Percentiles rank a stretch among this genome's conserved stretches.
Evolutionary conservation across 257 asterid genomes (phyloP).

Genomic region (Verbascum thapsus): DNA sequence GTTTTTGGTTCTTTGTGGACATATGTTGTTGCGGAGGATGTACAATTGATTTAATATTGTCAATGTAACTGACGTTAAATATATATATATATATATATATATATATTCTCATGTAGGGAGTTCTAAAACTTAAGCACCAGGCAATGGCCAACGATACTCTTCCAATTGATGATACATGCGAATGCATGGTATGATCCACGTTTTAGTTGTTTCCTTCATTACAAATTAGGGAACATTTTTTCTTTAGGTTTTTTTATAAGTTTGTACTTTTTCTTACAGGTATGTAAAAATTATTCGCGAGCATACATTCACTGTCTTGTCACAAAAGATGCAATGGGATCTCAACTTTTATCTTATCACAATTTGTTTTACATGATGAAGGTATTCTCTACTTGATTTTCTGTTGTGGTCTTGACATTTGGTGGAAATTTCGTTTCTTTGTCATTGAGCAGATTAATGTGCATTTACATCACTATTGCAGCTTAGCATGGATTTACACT

Average conservation of each 20-base stretch:
- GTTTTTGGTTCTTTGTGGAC: too few species aligned
- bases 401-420: not conserved
- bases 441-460: slow-evolving; percentile 23
- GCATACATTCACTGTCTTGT: slow-evolving; percentile 94
- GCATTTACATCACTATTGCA: slow-evolving; percentile 44
- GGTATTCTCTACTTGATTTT: slow-evolving; percentile 38
- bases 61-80: not conserved
- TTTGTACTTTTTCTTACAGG: slow-evolving; percentile 47
- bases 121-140: slow-evolving; percentile 75
- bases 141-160: slow-evolving; percentile 86
- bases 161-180: slow-evolving; percentile 76
- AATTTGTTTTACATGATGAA: slow-evolving; percentile 90
- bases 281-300: slow-evolving; percentile 82
- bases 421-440: not conserved
- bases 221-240: not conserved
- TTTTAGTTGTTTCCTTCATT: slow-evolving; percentile 9
- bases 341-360: slow-evolving; percentile 92
- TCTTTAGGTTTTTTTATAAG: slow-evolving; percentile 8
- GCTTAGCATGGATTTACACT: slow-evolving; percentile 92
- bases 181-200: slow-evolving; percentile 72
- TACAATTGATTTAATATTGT: not conserved
- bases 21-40: too few species aligned
- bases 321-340: slow-evolving; percentile 98
- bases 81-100: slow-evolving; percentile 1
- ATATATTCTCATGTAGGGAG: slow-evolving; percentile 64